phyloP scores from a whole-genome alignment of 2,329 filamentous ascomycete species.

The Ophidiomyces ophidiicola region DNA sequence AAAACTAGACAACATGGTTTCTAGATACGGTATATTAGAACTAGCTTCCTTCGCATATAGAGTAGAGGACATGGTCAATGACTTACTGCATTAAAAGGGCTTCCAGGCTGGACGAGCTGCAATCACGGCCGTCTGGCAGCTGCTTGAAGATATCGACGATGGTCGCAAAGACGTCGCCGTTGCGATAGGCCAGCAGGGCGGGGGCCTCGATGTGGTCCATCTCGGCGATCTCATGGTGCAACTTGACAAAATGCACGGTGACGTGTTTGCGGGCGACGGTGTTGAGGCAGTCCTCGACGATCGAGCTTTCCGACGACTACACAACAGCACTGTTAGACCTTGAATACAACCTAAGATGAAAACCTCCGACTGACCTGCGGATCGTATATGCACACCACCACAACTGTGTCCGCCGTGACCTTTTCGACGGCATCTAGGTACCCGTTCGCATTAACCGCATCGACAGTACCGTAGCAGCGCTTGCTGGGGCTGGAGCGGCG shows the following conservation, averaged over 20 bases:
- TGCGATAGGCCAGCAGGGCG: conserved; percentile 76
- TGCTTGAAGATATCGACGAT: conserved; percentile 77
- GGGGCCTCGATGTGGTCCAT: conserved; percentile 84
- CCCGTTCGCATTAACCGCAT: conserved; percentile 75
- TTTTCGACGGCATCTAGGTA: conserved; percentile 97
- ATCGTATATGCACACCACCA: conserved; percentile 90
- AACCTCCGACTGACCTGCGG: conserved; percentile 36
- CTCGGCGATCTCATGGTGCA: conserved; percentile 84
- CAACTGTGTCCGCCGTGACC: conserved; percentile 64
- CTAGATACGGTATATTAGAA: conserved; percentile 17
- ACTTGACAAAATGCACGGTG: conserved; percentile 73
- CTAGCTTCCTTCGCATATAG: conserved; percentile 3
- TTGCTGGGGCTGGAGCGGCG: conserved; percentile 65
- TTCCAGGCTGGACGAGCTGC: conserved; percentile 44
- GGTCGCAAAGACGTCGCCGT: conserved; percentile 81
- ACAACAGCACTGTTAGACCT: conserved; percentile 2
- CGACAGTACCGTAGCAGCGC: conserved; percentile 64
- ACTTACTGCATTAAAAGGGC: conserved; percentile 45
- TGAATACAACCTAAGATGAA: background rate
- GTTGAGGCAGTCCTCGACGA: conserved; percentile 65
- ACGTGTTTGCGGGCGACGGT: conserved; percentile 61
- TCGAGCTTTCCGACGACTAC: conserved; percentile 64
- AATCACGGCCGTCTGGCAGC: conserved; percentile 52
- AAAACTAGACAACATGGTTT: conserved; percentile 23
- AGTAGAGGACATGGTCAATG: background rate